A percentile compares a stretch with the other conserved stretches of the same genome.
Conservation (phyloP, 192 early-diverging fungal species). For the Rhizophagus sp. region DNA sequence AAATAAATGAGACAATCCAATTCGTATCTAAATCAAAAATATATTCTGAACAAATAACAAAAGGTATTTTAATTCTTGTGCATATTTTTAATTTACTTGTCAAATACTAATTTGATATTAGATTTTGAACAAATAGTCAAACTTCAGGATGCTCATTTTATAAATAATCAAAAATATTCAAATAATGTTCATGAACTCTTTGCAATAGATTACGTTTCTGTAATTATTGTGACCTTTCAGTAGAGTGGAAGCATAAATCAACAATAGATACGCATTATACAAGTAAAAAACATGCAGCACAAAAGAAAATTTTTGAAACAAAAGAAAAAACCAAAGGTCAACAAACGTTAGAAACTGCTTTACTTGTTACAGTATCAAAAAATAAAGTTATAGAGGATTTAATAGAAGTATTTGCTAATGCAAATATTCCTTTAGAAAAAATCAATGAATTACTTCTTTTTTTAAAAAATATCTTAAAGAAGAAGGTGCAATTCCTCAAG, state of each 20-base stretch:
- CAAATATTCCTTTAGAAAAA: slow-evolving; percentile 15
- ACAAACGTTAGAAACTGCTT: background rate
- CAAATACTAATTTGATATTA: background rate
- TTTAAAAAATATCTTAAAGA: too few species aligned
- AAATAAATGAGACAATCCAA: too few species aligned
- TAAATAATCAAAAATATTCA: background rate
- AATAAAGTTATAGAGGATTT: background rate
- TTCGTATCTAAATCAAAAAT: too few species aligned
- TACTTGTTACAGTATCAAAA: background rate
- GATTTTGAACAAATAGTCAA: background rate
- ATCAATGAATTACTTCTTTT: slow-evolving; percentile 5
- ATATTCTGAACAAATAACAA: too few species aligned
- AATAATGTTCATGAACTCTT: background rate
- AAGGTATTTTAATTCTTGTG: too few species aligned
- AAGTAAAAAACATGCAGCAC: background rate
- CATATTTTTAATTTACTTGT: too few species aligned
- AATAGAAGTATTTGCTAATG: background rate
- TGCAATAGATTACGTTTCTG: slow-evolving; percentile 11
- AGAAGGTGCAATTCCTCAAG: too few species aligned
- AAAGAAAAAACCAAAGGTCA: background rate
- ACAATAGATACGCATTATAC: slow-evolving; percentile 11
- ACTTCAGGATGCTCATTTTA: background rate
- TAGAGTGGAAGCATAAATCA: slow-evolving; percentile 14
- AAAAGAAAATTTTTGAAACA: slow-evolving; percentile 2
- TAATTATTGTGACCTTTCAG: slow-evolving; percentile 20